Conservation (phyloP, 306 rosid species). For the Lathyrus oleraceus region DNA sequence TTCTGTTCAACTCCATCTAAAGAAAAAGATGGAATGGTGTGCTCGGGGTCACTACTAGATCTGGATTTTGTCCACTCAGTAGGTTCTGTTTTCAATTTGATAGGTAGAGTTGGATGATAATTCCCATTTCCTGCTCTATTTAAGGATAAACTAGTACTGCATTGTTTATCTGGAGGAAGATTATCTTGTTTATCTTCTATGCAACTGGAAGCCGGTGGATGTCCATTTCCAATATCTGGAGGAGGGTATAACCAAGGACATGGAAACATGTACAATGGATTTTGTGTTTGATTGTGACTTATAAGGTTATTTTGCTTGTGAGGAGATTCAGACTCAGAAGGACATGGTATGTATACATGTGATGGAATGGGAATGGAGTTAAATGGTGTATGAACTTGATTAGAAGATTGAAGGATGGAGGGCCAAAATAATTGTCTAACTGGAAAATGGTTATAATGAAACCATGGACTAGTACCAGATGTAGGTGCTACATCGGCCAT, state of each 20-base stretch:
- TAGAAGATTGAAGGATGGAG: constrained; percentile 52
- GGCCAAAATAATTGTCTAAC: constrained; percentile 75
- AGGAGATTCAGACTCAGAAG: constrained; percentile 46
- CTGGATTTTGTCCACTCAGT: constrained; percentile 46
- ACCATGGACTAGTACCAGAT: constrained; percentile 55
- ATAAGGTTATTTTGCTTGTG: constrained; percentile 47
- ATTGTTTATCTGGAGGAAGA: constrained; percentile 43
- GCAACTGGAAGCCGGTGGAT: constrained; percentile 49
- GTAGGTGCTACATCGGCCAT: constrained; percentile 43
- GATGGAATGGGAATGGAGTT: constrained; percentile 51
- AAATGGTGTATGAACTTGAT: constrained; percentile 50
- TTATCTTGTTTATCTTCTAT: constrained; percentile 45
- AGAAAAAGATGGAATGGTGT: constrained; percentile 39
- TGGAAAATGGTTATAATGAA: constrained; percentile 62
- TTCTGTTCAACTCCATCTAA: constrained; percentile 45
- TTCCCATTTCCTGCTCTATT: constrained; percentile 45
- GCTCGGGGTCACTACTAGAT: constrained; percentile 35
- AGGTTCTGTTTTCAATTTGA: constrained; percentile 50
- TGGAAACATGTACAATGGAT: constrained; percentile 65
- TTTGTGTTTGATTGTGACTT: constrained; percentile 44
- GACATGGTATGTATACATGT: constrained; percentile 47
- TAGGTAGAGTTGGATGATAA: constrained; percentile 41
- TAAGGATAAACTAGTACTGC: constrained; percentile 48
- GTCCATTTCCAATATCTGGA: constrained; percentile 55
- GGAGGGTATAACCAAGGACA: constrained; percentile 79